A percentile compares a stretch with the other conserved stretches of the same genome.
These are phyloP conservation scores for Dysphania ambrosioides DNA, from an alignment of 148 eudicot species.

Conservation along the genomic window DNA sequence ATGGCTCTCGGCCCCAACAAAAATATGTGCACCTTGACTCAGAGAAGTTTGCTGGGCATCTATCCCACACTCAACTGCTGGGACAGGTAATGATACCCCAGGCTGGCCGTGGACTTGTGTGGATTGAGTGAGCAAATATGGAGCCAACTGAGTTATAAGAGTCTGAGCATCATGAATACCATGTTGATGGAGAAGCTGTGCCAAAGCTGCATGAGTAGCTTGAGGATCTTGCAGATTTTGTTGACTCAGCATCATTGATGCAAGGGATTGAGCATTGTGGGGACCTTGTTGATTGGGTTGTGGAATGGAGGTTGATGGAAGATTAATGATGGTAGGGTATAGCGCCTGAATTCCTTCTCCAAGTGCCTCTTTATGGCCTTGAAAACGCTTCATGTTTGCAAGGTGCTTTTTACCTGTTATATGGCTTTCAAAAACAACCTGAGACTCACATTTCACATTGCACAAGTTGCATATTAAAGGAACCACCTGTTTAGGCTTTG, in stretches of 20 bases:
- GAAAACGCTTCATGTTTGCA: constrained; percentile 46
- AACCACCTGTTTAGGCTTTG: constrained; percentile 42
- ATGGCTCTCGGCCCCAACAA: constrained; percentile 15
- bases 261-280: constrained; percentile 39
- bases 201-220: constrained; percentile 34
- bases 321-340: constrained; percentile 41
- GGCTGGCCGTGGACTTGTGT: constrained; percentile 33
- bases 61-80: constrained; percentile 15
- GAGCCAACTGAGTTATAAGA: constrained; percentile 35
- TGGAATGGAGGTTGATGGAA: constrained; percentile 32
- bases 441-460: constrained; percentile 71
- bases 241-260: constrained; percentile 37
- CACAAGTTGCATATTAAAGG: constrained; percentile 62
- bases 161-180: constrained; percentile 44
- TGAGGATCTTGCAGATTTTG: constrained; percentile 39
- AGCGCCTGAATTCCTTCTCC: constrained; percentile 57
- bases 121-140: constrained; percentile 34
- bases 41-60: neutral
- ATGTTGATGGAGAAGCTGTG: constrained; percentile 41
- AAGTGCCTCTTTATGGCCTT: constrained; percentile 45
- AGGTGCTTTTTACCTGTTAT: constrained; percentile 69
- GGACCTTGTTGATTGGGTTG: constrained; percentile 36
- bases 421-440: constrained; percentile 58
- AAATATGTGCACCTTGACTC: constrained; percentile 16
- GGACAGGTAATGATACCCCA: constrained; percentile 21